Percentiles rank a stretch among this genome's conserved stretches.
phyloP scores from a whole-genome alignment of 441 rosid genomes.

The Raphanus hybrid region DNA sequence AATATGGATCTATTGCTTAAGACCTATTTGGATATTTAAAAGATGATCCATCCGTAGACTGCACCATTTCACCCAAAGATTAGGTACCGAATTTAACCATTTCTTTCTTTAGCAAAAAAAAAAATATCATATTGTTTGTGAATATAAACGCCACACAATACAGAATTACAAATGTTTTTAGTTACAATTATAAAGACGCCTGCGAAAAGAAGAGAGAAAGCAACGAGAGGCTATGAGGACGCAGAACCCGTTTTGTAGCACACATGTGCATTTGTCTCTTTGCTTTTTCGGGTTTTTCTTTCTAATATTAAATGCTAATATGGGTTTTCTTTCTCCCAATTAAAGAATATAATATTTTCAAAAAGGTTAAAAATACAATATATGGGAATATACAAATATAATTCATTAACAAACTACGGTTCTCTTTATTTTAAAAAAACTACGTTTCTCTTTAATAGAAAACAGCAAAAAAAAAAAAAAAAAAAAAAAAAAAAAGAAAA shows the following conservation, averaged over 20 bases:
- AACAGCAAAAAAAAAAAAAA: not conserved
- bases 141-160: not conserved
- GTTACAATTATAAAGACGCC: not conserved
- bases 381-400: not conserved
- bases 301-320: constrained; percentile 19
- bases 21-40: too few species aligned
- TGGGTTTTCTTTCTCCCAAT: not conserved
- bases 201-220: not conserved
- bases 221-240: constrained; percentile 20
- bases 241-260: constrained; percentile 22
- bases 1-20: too few species aligned
- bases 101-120: too few species aligned
- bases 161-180: not conserved
- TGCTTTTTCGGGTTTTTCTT: constrained; percentile 17
- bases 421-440: not conserved
- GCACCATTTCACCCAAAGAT: too few species aligned
- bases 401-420: not conserved
- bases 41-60: too few species aligned
- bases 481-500: not conserved
- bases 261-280: constrained; percentile 42
- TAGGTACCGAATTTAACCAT: too few species aligned
- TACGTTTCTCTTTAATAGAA: not conserved
- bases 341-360: not conserved
- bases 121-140: not conserved
- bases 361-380: not conserved